Evolutionary conservation across 2,329 filamentous ascomycete species (phyloP).

Genomic region (Fusarium sp.): DNA sequence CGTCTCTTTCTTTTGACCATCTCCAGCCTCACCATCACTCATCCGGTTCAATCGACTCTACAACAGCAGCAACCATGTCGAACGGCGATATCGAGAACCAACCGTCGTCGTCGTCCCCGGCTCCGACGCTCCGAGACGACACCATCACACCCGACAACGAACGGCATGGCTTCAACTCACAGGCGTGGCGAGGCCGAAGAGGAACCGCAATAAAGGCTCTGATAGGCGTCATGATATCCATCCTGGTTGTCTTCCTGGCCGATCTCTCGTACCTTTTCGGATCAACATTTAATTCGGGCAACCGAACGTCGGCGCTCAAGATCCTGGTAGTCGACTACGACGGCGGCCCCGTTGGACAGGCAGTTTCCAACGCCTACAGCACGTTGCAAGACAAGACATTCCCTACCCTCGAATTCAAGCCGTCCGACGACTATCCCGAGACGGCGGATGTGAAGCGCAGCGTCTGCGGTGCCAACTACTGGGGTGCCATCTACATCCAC

Average conservation of each 20-base stretch:
- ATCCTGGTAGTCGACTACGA: slow-evolving; percentile 47
- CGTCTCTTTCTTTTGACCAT: too few species aligned
- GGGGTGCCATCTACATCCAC: slow-evolving; percentile 50
- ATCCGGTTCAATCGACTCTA: too few species aligned
- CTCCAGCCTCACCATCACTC: too few species aligned
- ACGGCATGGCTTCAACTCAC: slow-evolving; percentile 19
- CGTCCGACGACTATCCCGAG: slow-evolving; percentile 40
- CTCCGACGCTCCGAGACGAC: slow-evolving; percentile 28
- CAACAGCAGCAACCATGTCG: slow-evolving; percentile 1
- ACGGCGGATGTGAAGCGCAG: slow-evolving; percentile 43
- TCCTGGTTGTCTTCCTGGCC: slow-evolving; percentile 38
- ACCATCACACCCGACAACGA: not conserved
- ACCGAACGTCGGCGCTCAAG: slow-evolving; percentile 41
- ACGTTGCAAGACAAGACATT: slow-evolving; percentile 44
- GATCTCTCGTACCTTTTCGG: slow-evolving; percentile 50
- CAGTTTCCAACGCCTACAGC: slow-evolving; percentile 48
- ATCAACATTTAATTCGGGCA: slow-evolving; percentile 39
- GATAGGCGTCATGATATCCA: slow-evolving; percentile 21
- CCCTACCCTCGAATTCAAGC: slow-evolving; percentile 46
- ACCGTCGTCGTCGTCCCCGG: slow-evolving; percentile 21
- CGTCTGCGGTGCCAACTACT: slow-evolving; percentile 50
- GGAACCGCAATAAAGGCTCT: slow-evolving; percentile 23
- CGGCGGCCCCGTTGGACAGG: slow-evolving; percentile 46
- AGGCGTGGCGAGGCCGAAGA: slow-evolving; percentile 21
- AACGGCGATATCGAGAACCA: slow-evolving; percentile 17